Evolutionary conservation across 2,329 filamentous ascomycete genomes (phyloP).

Genomic region (Ascochyta clinopodiicola): DNA sequence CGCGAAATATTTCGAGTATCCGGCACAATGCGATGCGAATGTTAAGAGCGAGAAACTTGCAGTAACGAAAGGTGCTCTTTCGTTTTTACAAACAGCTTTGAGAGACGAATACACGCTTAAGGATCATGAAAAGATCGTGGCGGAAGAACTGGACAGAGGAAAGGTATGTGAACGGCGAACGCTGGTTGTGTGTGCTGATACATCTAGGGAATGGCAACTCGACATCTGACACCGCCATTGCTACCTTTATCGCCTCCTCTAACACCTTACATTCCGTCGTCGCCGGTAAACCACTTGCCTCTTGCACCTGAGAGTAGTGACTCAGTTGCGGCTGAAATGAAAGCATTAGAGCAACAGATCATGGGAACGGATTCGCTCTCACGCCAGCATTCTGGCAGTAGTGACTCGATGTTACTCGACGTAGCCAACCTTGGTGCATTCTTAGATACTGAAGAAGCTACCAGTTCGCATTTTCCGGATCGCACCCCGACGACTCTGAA

Average conservation of each 20-base stretch:
- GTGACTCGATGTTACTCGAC: slow-evolving; percentile 43
- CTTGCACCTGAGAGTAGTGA: slow-evolving; percentile 47
- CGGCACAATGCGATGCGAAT: slow-evolving; percentile 29
- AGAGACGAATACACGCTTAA: slow-evolving; percentile 27
- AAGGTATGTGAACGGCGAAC: slow-evolving; percentile 26
- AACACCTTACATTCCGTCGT: slow-evolving; percentile 50
- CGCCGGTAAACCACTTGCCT: slow-evolving; percentile 47
- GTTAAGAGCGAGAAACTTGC: slow-evolving; percentile 48
- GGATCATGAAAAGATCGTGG: slow-evolving; percentile 31
- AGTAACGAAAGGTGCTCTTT: slow-evolving; percentile 44
- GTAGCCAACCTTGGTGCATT: slow-evolving; percentile 22
- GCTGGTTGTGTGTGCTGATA: not conserved
- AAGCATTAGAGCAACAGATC: slow-evolving; percentile 43
- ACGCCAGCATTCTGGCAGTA: slow-evolving; percentile 40
- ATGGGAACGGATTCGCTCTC: slow-evolving; percentile 43
- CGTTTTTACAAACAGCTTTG: slow-evolving; percentile 47
- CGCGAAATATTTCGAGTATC: slow-evolving; percentile 38
- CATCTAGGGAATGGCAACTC: not conserved
- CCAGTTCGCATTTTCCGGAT: slow-evolving; percentile 25
- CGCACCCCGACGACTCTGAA: slow-evolving; percentile 33
- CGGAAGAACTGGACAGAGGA: slow-evolving; percentile 22
- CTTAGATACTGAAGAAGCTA: slow-evolving; percentile 15
- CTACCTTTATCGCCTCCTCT: slow-evolving; percentile 53
- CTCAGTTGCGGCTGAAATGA: slow-evolving; percentile 42
- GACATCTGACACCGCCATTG: slow-evolving; percentile 54